A percentile compares a stretch with the other conserved stretches of the same genome.
These are phyloP conservation scores for Tricholoma saponaceum DNA, from an alignment of 768 basidiomycete genomes.

Conservation along the genomic window DNA sequence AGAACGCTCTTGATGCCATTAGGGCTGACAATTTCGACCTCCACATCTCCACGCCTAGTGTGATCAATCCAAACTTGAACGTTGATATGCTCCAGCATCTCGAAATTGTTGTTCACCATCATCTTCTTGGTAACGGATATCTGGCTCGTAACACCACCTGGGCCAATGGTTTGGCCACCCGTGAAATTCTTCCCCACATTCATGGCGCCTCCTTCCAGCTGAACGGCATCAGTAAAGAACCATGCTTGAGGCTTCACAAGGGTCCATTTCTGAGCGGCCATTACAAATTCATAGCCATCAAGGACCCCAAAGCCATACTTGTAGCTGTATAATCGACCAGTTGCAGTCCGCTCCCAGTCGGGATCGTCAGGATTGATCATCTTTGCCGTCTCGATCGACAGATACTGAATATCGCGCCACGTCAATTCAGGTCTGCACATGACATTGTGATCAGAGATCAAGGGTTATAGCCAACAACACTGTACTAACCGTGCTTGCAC, in stretches of 20 bases:
- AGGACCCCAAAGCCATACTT: slow-evolving; percentile 95
- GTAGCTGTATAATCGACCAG: slow-evolving; percentile 66
- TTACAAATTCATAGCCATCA: slow-evolving; percentile 80
- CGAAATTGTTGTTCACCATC: slow-evolving; percentile 73
- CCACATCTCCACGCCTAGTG: slow-evolving; percentile 81
- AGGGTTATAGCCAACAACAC: neutral
- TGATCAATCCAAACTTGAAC: slow-evolving; percentile 92
- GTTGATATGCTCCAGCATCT: slow-evolving; percentile 87
- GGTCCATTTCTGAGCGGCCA: slow-evolving; percentile 75
- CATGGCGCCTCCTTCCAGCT: slow-evolving; percentile 58
- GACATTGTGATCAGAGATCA: slow-evolving; percentile 5
- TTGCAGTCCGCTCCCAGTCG: slow-evolving; percentile 84
- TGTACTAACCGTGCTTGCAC: slow-evolving; percentile 69
- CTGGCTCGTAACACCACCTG: slow-evolving; percentile 61
- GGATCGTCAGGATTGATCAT: slow-evolving; percentile 84
- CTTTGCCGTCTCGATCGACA: slow-evolving; percentile 73
- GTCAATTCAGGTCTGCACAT: slow-evolving; percentile 80
- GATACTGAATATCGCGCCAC: slow-evolving; percentile 95
- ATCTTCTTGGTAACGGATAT: slow-evolving; percentile 66
- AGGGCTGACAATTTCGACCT: slow-evolving; percentile 86
- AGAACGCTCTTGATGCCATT: slow-evolving; percentile 82
- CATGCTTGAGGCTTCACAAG: slow-evolving; percentile 93
- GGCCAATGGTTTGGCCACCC: slow-evolving; percentile 62
- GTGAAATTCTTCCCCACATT: slow-evolving; percentile 44
- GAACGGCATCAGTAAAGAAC: slow-evolving; percentile 71